These are phyloP conservation scores for Pyrrhoderma lamaoense DNA, from an alignment of 1,284 basidiomycete species.

Conservation along the genomic window DNA sequence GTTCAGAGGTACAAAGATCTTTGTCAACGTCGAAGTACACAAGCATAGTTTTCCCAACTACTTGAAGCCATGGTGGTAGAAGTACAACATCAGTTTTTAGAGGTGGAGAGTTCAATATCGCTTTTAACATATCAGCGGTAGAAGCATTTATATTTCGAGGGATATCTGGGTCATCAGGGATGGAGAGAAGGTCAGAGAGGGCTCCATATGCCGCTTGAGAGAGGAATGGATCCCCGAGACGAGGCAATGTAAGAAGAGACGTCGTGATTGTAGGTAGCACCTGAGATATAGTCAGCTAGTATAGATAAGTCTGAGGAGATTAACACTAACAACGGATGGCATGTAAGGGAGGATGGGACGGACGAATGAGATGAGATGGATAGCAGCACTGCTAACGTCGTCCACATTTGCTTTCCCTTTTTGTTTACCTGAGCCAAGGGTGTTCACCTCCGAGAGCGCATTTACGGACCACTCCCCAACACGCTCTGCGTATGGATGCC, in stretches of 20 bases:
- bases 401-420: conserved; percentile 49
- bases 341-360: conserved; percentile 58
- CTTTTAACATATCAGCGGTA: conserved; percentile 64
- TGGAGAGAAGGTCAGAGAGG: conserved; percentile 66
- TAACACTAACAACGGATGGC: conserved; percentile 40
- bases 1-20: conserved; percentile 42
- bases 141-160: conserved; percentile 41
- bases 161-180: conserved; percentile 42
- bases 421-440: conserved; percentile 46
- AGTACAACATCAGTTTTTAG: conserved; percentile 53
- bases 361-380: conserved; percentile 75
- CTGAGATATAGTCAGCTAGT: neutral
- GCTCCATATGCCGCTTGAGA: conserved; percentile 78
- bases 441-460: conserved; percentile 60
- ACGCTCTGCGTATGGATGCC: conserved; percentile 81
- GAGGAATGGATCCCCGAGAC: conserved; percentile 78
- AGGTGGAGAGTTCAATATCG: conserved; percentile 70
- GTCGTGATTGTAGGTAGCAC: conserved; percentile 57
- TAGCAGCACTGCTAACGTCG: conserved; percentile 64
- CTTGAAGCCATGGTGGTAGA: conserved; percentile 66
- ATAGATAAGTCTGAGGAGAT: conserved; percentile 14
- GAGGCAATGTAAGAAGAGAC: conserved; percentile 70
- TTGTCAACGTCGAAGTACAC: conserved; percentile 46
- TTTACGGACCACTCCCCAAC: conserved; percentile 75
- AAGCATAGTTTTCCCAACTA: conserved; percentile 64